Percentiles rank a stretch among this genome's conserved stretches.
These are phyloP conservation scores for Clathrospora elynae DNA, from an alignment of 2,329 filamentous ascomycete genomes.

Conservation along the genomic window DNA sequence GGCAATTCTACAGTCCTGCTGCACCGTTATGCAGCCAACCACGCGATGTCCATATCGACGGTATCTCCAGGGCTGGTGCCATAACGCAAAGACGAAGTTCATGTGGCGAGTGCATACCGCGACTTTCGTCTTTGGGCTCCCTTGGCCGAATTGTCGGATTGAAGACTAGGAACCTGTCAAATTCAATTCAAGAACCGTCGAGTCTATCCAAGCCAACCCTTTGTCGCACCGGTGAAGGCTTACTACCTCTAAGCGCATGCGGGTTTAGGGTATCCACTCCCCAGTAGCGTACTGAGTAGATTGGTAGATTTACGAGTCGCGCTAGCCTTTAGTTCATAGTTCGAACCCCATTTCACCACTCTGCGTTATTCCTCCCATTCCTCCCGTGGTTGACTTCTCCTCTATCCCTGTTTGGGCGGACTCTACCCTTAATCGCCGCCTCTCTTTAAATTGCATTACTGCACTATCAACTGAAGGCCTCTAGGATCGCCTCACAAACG, in stretches of 20 bases:
- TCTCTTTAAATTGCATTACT: not conserved
- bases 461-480: not conserved
- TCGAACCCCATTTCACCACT: constrained; percentile 19
- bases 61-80: constrained; percentile 16
- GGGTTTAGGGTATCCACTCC: constrained; percentile 16
- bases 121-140: constrained; percentile 15
- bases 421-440: no score
- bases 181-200: constrained; percentile 5
- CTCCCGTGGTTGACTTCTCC: no score
- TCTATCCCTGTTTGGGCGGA: no score
- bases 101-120: constrained; percentile 10
- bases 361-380: constrained; percentile 8
- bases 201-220: not conserved
- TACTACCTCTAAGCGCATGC: not conserved
- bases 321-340: no score
- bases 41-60: constrained; percentile 18
- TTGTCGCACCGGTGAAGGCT: constrained; percentile 7
- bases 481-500: no score
- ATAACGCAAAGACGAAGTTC: constrained; percentile 15
- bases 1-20: constrained; percentile 27
- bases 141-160: constrained; percentile 13
- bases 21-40: constrained; percentile 26
- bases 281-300: constrained; percentile 19
- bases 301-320: constrained; percentile 20
- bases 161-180: constrained; percentile 1